Conservation (phyloP, 176 grass and related monocot species). For the Zoysia pacifica region DNA sequence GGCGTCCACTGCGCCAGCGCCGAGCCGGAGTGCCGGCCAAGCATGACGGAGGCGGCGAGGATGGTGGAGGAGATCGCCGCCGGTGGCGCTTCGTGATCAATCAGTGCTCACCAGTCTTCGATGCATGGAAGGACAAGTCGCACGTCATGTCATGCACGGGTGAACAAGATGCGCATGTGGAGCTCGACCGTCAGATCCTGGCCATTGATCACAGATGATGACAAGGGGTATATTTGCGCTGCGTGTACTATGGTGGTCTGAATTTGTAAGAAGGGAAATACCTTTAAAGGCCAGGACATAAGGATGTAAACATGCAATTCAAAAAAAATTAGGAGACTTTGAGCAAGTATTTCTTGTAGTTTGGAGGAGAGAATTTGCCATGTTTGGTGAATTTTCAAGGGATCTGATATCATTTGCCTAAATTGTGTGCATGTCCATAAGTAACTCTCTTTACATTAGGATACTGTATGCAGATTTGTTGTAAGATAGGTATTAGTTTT, state of each 20-base stretch:
- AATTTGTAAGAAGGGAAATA: background rate
- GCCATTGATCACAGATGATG: slow-evolving; percentile 12
- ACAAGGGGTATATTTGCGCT: background rate
- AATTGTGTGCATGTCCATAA: background rate
- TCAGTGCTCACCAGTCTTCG: background rate
- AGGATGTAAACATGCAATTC: background rate
- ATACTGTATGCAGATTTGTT: background rate
- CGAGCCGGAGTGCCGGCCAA: slow-evolving; percentile 52
- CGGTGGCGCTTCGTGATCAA: background rate
- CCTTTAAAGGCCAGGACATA: background rate
- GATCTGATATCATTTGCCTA: background rate
- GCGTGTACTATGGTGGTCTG: slow-evolving; percentile 5
- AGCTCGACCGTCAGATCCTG: slow-evolving; percentile 19
- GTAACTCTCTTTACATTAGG: background rate
- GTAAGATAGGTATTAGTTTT: background rate
- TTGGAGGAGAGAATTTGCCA: background rate
- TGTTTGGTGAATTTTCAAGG: too few species aligned
- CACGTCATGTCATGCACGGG: background rate
- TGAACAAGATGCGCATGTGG: background rate
- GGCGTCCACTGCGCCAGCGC: slow-evolving; percentile 39
- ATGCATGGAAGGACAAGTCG: background rate
- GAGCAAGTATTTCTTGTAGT: background rate
- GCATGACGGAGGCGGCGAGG: slow-evolving; percentile 43
- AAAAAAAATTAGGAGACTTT: too few species aligned
- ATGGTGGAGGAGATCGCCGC: slow-evolving; percentile 58